Base-by-base conservation (phyloP, 768 basidiomycete genomes). In the Strobilomyces dryophilus region DNA sequence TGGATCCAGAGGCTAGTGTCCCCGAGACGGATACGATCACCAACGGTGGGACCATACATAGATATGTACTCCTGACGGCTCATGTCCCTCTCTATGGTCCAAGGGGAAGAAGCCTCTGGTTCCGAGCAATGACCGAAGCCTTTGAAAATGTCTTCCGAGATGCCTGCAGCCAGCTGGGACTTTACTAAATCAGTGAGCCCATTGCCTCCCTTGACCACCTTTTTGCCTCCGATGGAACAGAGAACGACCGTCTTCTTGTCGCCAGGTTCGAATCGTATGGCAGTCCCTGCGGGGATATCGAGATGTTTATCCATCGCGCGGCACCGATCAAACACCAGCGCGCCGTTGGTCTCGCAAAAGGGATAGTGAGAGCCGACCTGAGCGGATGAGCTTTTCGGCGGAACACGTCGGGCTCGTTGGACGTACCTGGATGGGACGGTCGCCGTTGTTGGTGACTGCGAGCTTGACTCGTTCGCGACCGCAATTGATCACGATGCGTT, bases 231-330 rank as follows among this genome's bases (percentile, higher is more conserved):
- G 43, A 97, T 88, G 20, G 81, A 69, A 54, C 90, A 89, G 8
- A 98, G 81, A 0, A 80, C 81, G 37, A 98, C 89, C 0, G 91
- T 84, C 73, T 92, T 94, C 36, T 71, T 66, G 60, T 95, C 92
- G 2, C 94, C 92, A 0, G 97, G 95, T 66, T 99, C 97, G 67
- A 99, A 98, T 31, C 97, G 84, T 6, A 97, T 90, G 7, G 97
- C 95, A 0, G 94, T 98, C 7, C 97, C 95, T 0, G 97, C 85
- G 0, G 95, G 74, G 49, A 98, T 97, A 67, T 99, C 93, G 8
- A 99, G 82, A 12, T 89, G 82, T 62, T 83, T 92, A 7, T 88
- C 89, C 56, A 94, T 88, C 0, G 94, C 83, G 53, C 82, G 77
- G 5, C 69, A 71, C 26, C 97, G 85, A 71, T 98, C 94, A 60